Evolutionary conservation across 179 eudicot species (phyloP).

Genomic region (Sideroxylon spinosum): DNA sequence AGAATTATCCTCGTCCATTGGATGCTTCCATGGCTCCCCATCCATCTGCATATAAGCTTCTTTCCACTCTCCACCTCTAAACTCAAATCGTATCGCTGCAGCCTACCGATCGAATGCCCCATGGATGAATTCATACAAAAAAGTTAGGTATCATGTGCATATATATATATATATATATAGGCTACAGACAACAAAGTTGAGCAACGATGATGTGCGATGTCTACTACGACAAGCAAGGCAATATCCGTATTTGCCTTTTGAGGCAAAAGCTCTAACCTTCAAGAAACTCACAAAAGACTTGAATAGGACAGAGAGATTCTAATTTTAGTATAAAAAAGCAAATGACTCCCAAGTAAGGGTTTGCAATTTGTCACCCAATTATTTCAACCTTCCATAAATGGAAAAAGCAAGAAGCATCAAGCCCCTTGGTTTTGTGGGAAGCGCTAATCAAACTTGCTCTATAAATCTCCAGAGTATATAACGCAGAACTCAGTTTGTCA

Average conservation of each 20-base stretch:
- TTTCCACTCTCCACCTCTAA: slow-evolving; percentile 83
- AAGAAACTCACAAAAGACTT: background rate
- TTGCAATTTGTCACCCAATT: background rate
- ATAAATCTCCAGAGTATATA: background rate
- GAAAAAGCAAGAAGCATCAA: too few relatives aligned
- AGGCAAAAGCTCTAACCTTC: background rate
- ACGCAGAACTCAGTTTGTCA: background rate
- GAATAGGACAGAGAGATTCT: background rate
- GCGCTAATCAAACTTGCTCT: background rate
- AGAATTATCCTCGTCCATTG: slow-evolving; percentile 58
- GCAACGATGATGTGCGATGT: background rate
- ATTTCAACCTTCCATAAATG: background rate
- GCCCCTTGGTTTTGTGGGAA: background rate
- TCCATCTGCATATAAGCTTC: slow-evolving; percentile 80
- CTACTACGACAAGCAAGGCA: background rate
- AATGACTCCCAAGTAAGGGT: background rate
- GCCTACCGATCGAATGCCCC: slow-evolving; percentile 39
- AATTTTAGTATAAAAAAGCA: background rate
- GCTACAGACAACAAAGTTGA: background rate
- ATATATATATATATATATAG: background rate
- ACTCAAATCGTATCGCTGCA: slow-evolving; percentile 72
- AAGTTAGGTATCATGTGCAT: background rate
- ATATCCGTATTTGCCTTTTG: background rate
- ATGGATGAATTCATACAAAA: background rate
- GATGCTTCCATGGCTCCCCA: slow-evolving; percentile 98